Evolutionary conservation across 2,329 filamentous ascomycete genomes (phyloP), one percentile per base, ranked within the genome.

Genomic region (Stenocarpella maydis): DNA sequence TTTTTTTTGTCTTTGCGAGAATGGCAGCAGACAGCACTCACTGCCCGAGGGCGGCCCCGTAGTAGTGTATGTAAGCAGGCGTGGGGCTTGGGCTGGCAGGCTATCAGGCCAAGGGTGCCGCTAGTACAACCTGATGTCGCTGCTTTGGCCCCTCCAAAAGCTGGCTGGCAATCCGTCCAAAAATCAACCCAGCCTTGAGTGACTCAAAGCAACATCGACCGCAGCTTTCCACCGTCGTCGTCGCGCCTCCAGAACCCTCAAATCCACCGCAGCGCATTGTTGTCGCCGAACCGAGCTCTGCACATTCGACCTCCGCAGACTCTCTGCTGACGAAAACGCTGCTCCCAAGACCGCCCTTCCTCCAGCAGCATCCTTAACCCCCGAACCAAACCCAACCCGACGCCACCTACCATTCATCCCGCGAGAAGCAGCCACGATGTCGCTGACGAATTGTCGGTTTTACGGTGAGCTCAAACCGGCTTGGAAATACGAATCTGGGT

Each of bases 371-470:
- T 65, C 54, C 39, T 53, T 53, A 24, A 26, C 28, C 12, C 24
- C 41, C 61, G 37, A 67, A 41, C 50, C 50, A n/a, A 34, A 53
- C 72, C 71, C 71, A 72, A 72, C 60, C 61, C 72, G 72, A 52
- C 61, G 49, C 68, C 26, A 37, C 15, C 43, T 31, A 47, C n/a
- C 31, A 63, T 52, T 15, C 31, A 63, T 52, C 64, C 31, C 39
- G 10, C 41, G 24, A 54, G 52, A 21, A 69, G 6, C 49, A 69
- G n/a, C 45, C 67, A 75, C 69, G 45, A 81, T 81, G 79, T 81
- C 79, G 74, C 75, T 76, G 72, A 79, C 77, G 55, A 78, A 81
- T 76, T 80, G 78, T 74, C 76, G 79, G 39, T 81, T 80, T 39
- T 81, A 81, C 74, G 79, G 77, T 68, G 73, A 71, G 43, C 41